phyloP scores from a whole-genome alignment of 139 green algal species.

The Pedinophyceae sp. region DNA sequence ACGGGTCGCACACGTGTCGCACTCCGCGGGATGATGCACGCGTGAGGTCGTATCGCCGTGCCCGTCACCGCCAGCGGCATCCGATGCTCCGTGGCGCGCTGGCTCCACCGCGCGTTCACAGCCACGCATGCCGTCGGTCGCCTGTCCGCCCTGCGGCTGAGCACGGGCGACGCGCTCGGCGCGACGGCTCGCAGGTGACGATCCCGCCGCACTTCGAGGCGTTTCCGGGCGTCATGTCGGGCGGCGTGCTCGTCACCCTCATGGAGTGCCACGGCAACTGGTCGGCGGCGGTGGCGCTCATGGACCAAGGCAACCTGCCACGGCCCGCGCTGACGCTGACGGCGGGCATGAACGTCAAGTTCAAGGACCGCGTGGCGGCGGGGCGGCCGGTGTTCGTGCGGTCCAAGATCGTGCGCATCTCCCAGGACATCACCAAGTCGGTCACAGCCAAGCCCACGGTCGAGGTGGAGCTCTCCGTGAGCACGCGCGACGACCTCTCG shows the following conservation, averaged over 20 bases:
- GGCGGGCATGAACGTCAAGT: slow-evolving; percentile 41
- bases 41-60: neutral
- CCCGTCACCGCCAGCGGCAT: neutral
- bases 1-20: neutral
- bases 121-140: neutral
- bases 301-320: slow-evolving; percentile 52
- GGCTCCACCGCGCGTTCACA: neutral
- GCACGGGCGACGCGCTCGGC: too few relatives aligned
- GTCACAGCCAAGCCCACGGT: neutral
- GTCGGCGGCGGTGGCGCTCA: slow-evolving; percentile 21
- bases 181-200: too few relatives aligned
- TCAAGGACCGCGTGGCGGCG: slow-evolving; percentile 45
- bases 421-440: slow-evolving; percentile 1
- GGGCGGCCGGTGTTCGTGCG: slow-evolving; percentile 35
- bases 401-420: slow-evolving; percentile 15
- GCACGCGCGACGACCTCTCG: neutral
- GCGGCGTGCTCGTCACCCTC: slow-evolving; percentile 45
- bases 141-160: neutral
- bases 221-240: slow-evolving; percentile 52
- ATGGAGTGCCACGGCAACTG: slow-evolving; percentile 63
- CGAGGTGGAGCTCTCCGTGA: slow-evolving; percentile 17
- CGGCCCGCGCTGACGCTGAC: slow-evolving; percentile 67
- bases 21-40: neutral
- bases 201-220: neutral
- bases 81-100: neutral